Conservation (phyloP, 805 yeast species). For the Saccharomycopsis selenospora region DNA sequence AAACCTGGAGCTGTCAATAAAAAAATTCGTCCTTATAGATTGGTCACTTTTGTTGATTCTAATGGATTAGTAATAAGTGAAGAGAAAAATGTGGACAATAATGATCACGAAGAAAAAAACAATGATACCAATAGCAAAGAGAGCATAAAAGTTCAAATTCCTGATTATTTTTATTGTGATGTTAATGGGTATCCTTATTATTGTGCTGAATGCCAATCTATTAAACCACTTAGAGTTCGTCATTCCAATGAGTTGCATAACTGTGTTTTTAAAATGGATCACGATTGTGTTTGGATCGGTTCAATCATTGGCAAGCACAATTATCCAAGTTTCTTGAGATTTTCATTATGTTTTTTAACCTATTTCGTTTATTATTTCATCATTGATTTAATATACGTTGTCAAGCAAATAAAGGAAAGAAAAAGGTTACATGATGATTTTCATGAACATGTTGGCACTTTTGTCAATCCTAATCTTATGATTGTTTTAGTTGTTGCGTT, state of each 20-base stretch:
- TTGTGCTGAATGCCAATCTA: slow-evolving; percentile 59
- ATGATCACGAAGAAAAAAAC: background rate
- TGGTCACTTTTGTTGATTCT: slow-evolving; percentile 13
- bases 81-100: background rate
- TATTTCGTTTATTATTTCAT: slow-evolving; percentile 16
- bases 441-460: background rate
- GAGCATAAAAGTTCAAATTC: slow-evolving; percentile 25
- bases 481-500: slow-evolving; percentile 5
- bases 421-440: background rate
- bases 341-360: slow-evolving; percentile 7
- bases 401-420: slow-evolving; percentile 9
- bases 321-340: slow-evolving; percentile 27
- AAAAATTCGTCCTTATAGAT: slow-evolving; percentile 15
- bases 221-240: slow-evolving; percentile 62
- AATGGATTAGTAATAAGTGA: slow-evolving; percentile 8
- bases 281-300: slow-evolving; percentile 76
- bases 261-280: slow-evolving; percentile 77
- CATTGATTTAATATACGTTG: slow-evolving; percentile 8
- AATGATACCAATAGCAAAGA: background rate
- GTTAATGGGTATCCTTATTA: slow-evolving; percentile 67
- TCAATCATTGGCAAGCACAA: slow-evolving; percentile 62
- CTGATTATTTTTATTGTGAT: slow-evolving; percentile 61
- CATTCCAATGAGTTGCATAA: slow-evolving; percentile 50
- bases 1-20: slow-evolving; percentile 14
- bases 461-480: slow-evolving; percentile 16